phyloP scores from a whole-genome alignment of 805 yeast genomes.

The Candida boidinii region DNA sequence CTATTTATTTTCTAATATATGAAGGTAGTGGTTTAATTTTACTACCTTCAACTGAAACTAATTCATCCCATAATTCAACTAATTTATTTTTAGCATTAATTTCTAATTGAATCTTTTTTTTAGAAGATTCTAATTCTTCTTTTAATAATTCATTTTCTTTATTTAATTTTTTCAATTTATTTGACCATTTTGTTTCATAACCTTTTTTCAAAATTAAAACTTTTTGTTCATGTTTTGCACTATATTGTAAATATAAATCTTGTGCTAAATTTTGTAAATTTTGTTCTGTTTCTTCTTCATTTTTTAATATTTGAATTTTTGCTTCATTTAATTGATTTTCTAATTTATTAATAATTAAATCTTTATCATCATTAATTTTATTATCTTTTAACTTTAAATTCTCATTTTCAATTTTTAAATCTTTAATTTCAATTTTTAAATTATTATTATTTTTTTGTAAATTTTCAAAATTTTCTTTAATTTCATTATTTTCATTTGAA shows the following conservation, averaged over 20 bases:
- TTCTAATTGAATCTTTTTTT: conserved; percentile 39
- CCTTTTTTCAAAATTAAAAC: conserved; percentile 53
- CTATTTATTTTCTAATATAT: too few species aligned
- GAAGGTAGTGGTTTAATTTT: conserved; percentile 5
- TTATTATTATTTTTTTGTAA: too few species aligned
- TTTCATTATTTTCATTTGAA: too few species aligned
- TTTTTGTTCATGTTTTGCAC: conserved; percentile 70
- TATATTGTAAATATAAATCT: conserved; percentile 63
- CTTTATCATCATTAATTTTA: neutral
- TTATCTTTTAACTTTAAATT: neutral
- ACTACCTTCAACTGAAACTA: conserved; percentile 18
- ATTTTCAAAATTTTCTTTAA: too few species aligned
- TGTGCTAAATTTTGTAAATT: conserved; percentile 57
- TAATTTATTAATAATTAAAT: conserved; percentile 4
- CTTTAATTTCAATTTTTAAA: neutral
- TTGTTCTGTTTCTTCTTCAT: conserved; percentile 42
- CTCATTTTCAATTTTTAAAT: conserved; percentile 9
- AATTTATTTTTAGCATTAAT: conserved; percentile 50
- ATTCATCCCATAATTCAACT: conserved; percentile 35
- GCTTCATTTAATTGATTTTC: conserved; percentile 13
- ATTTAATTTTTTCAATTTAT: conserved; percentile 31
- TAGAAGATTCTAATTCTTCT: conserved; percentile 46
- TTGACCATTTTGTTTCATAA: conserved; percentile 45
- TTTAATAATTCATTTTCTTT: conserved; percentile 35
- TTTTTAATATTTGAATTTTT: conserved; percentile 19